Base-by-base conservation (phyloP, 2,329 filamentous ascomycete genomes). In the Paecilomyces fulvus region DNA sequence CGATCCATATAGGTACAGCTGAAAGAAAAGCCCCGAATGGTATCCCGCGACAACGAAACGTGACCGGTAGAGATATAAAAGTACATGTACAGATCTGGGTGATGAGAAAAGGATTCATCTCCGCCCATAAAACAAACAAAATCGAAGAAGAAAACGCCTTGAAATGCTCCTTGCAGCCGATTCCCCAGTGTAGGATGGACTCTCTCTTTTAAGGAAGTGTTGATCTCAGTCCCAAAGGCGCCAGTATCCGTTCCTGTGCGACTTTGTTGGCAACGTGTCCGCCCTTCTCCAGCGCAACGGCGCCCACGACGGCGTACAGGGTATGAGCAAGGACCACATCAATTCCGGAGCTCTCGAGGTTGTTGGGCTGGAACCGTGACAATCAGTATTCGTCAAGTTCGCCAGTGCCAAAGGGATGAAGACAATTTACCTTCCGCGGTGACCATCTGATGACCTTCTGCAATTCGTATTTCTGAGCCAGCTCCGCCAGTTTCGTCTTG, bases 261-360 rank as follows among this genome's bases (percentile, higher is more conserved):
- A 95, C 75, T 70, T 83, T 81, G 61, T 85, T 87, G 57, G 92
- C 91, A 55, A 88, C 82, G 49, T 86, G 85, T 37, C 87, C 88
- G 51, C 94, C 94, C 63, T 88, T 85, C 72, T 96, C 90, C 67
- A 99, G 77, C n/a, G 90, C 86, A 54, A 99, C 74, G 10, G 94
- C 94, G 21, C 94, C 94, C 49, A 97, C 77, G 55, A 99, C 87
- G 50, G 92, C 90, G 70, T 91, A 90, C 55, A 99, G 66, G 3
- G 90, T 84, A 59, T 90, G 86, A 52, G 87, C 83, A 55, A 95
- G 77, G 23, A 97, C 86, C 3, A 86, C 78, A 25, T 89, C 82
- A 28, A 88, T 73, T 62, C 94, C 94, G 0, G 90, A 96, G 17
- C 77, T 75, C 53, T 81, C 71, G 55, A 95, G 79, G 64, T 91